A percentile compares a stretch with the other conserved stretches of the same genome.
These are phyloP conservation scores for Termitomyces bulborhizus DNA, from an alignment of 768 basidiomycete species.

Conservation along the genomic window DNA sequence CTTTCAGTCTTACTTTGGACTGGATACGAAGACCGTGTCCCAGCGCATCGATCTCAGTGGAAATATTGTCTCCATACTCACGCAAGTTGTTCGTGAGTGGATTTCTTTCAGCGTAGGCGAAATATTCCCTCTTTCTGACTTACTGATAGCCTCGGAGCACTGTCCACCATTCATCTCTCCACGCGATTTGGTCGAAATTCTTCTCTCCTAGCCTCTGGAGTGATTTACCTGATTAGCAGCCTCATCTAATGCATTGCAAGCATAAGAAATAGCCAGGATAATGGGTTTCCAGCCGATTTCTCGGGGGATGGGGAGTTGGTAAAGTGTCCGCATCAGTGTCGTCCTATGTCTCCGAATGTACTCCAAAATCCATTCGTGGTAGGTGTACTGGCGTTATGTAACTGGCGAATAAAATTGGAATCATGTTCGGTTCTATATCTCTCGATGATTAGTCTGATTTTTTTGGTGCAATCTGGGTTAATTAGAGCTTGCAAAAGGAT, in stretches of 20 bases:
- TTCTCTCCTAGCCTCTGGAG: constrained; percentile 35
- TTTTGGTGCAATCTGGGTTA: constrained; percentile 33
- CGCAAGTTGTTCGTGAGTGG: constrained; percentile 39
- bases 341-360: constrained; percentile 41
- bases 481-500: constrained; percentile 25
- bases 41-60: constrained; percentile 37
- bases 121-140: neutral
- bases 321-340: constrained; percentile 45
- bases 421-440: constrained; percentile 23
- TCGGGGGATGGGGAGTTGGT: constrained; percentile 58
- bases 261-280: constrained; percentile 27
- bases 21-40: constrained; percentile 29
- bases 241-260: constrained; percentile 39
- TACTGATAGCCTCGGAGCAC: constrained; percentile 34
- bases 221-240: constrained; percentile 43
- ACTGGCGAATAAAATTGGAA: constrained; percentile 24
- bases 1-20: constrained; percentile 42
- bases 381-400: constrained; percentile 42
- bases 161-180: constrained; percentile 34
- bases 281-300: constrained; percentile 43
- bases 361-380: constrained; percentile 38
- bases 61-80: constrained; percentile 46
- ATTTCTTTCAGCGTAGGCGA: neutral
- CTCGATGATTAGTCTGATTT: neutral
- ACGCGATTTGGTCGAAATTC: constrained; percentile 39